phyloP scores from a whole-genome alignment of 2,329 filamentous ascomycete genomes.

The Pseudopithomyces chartarum region DNA sequence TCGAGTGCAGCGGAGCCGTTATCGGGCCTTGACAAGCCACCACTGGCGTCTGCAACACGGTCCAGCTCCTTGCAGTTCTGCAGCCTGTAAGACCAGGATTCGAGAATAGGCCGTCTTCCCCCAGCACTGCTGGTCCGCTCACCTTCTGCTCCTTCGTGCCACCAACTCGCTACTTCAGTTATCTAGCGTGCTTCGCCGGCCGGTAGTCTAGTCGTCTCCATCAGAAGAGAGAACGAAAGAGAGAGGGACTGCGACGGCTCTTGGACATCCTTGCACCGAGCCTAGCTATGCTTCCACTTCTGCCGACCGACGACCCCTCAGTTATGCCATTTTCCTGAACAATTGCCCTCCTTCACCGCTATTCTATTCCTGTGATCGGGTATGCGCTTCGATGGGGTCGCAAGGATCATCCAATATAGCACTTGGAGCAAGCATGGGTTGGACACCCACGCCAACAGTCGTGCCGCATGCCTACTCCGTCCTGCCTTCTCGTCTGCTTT shows the following conservation, averaged over 20 bases:
- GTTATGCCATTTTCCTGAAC: constrained; percentile 15
- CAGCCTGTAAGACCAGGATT: constrained; percentile 37
- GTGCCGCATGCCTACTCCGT: constrained; percentile 26
- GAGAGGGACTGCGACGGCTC: constrained; percentile 21
- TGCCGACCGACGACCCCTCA: constrained; percentile 25
- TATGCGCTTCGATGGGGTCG: constrained; percentile 14
- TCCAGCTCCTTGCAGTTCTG: constrained; percentile 43
- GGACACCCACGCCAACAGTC: constrained; percentile 23
- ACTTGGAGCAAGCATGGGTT: constrained; percentile 27
- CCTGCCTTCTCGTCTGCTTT: background rate
- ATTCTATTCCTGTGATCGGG: constrained; percentile 34
- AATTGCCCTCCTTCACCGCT: constrained; percentile 34
- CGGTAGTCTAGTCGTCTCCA: constrained; percentile 11
- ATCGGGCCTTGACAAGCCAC: constrained; percentile 45
- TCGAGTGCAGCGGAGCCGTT: constrained; percentile 43
- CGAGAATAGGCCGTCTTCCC: constrained; percentile 18
- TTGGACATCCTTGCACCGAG: constrained; percentile 21
- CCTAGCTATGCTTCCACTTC: constrained; percentile 28
- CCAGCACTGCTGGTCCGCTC: constrained; percentile 27
- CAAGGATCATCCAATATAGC: constrained; percentile 30
- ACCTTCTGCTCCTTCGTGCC: constrained; percentile 24
- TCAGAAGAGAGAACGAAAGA: constrained; percentile 22
- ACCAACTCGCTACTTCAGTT: constrained; percentile 37
- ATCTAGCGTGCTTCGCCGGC: constrained; percentile 36
- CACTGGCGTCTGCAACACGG: constrained; percentile 33